Base-by-base conservation (phyloP, 2,329 filamentous ascomycete genomes). In the Coleophoma eucalyptorum region DNA sequence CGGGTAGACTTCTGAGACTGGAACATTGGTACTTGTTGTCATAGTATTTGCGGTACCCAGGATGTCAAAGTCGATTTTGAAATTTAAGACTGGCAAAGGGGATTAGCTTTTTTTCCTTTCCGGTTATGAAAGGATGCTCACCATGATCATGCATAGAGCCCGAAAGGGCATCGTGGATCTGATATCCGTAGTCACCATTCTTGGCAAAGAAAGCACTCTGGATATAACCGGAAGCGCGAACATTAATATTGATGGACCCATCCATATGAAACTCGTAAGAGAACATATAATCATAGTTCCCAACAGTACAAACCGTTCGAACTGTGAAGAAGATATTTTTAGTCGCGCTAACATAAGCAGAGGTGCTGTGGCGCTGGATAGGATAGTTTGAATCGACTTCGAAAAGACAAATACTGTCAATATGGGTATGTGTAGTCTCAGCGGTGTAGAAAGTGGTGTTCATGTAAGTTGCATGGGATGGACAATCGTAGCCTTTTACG, bases 231-330 rank as follows among this genome's bases (percentile, higher is more conserved):
- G 71, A 75, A 1, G 72, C 69, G 19, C 71, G 63, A 45, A 72
- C 65, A 51, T 70, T 68, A 35, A 80, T 71, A 11, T 73, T 66
- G 5, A 82, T 71, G 4, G 71, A 72, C 3, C 78, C 78, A 53
- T 81, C 78, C 8, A 76, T 55, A 56, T 70, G 72, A 62, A 81
- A 81, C 8, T 66, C 63, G 55, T 79, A 80, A 37, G 68, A 69
- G 47, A 79, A 73, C n/a, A 71, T 70, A 52, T 72, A 75, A 54
- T 81, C 78, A 59, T 81, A 80, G 62, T 81, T 81, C 1, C 76
- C 77, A 3, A 81, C 72, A 0, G 76, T 79, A 1, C 71, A 68
- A 3, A 80, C 70, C 1, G 67, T 70, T 0, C 77, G 68, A 3
- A 81, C 63, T 0, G 68, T 67, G 38, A 81, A 72, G 31, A 71